Evolutionary conservation across 1,284 basidiomycete genomes (phyloP).

Genomic region (Abortiporus biennis): DNA sequence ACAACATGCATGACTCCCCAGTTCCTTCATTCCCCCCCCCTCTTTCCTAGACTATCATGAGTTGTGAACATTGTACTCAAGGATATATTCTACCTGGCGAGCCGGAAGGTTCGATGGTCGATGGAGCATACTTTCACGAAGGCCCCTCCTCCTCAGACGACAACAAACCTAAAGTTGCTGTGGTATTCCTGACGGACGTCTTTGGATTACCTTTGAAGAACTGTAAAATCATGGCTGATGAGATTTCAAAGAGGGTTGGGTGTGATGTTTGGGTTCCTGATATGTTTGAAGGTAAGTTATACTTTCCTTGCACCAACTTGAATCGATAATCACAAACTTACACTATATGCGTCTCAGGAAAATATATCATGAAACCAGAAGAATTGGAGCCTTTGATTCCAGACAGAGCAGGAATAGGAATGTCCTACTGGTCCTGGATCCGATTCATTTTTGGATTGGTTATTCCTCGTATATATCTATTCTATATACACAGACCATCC

Average conservation of each 20-base stretch:
- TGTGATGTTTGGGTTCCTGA: conserved; percentile 64
- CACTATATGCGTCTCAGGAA: not conserved
- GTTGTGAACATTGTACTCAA: conserved; percentile 31
- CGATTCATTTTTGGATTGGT: conserved; percentile 23
- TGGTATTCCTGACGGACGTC: conserved; percentile 54
- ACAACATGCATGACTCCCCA: too few relatives aligned
- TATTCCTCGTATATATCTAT: not conserved
- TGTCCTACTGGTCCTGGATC: conserved; percentile 27
- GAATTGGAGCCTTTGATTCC: conserved; percentile 30
- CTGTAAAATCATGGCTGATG: conserved; percentile 59
- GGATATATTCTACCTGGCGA: conserved; percentile 35
- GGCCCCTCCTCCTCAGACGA: conserved; percentile 21
- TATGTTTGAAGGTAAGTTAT: conserved; percentile 35
- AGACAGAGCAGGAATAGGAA: conserved; percentile 33
- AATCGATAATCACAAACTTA: too few relatives aligned
- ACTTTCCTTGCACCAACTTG: not conserved
- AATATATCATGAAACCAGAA: conserved; percentile 27
- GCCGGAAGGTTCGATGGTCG: conserved; percentile 31
- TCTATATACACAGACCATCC: conserved; percentile 31
- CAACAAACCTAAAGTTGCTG: conserved; percentile 26
- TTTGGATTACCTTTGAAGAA: conserved; percentile 55
- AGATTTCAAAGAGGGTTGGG: conserved; percentile 41
- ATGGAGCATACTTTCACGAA: conserved; percentile 36
- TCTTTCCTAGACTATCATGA: too few relatives aligned
- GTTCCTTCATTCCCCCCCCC: too few relatives aligned